Percentiles rank a stretch among this genome's conserved stretches.
Evolutionary conservation across 164 flowering plant genomes (phyloP).

Genomic region (Malania oleifera): DNA sequence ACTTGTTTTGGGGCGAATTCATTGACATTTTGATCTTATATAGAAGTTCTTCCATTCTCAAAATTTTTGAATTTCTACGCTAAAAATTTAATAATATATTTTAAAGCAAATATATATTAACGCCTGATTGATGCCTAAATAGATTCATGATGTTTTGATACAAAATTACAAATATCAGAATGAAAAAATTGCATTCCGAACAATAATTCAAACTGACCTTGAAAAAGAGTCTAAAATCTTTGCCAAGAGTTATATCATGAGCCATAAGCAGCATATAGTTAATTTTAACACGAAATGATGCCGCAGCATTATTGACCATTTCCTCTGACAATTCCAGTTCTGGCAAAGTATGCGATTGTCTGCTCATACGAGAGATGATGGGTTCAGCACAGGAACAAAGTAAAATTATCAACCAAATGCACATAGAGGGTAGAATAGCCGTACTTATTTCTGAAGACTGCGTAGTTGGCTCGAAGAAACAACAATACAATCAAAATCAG

Average conservation of each 20-base stretch:
- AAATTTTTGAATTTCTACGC: too few relatives aligned
- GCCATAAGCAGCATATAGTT: slow-evolving; percentile 81
- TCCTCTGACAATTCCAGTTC: slow-evolving; percentile 89
- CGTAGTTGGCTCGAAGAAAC: slow-evolving; percentile 72
- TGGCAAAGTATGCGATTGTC: slow-evolving; percentile 64
- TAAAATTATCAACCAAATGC: not conserved
- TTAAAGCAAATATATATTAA: not conserved
- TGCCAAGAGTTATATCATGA: slow-evolving; percentile 91
- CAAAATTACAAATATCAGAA: not conserved
- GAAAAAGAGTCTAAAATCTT: slow-evolving; percentile 82
- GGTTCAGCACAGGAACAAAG: not conserved
- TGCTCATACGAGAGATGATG: slow-evolving; percentile 21
- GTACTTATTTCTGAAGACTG: slow-evolving; percentile 57
- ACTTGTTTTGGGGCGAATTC: too few relatives aligned
- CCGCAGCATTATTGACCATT: slow-evolving; percentile 82
- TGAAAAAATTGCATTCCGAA: not conserved
- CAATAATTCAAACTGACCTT: slow-evolving; percentile 43
- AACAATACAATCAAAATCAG: slow-evolving; percentile 58
- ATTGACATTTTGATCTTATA: too few relatives aligned
- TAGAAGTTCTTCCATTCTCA: too few relatives aligned
- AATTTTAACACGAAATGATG: slow-evolving; percentile 82
- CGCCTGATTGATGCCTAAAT: not conserved
- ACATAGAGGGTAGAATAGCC: slow-evolving; percentile 2
- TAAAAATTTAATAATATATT: not conserved
- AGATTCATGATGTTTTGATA: not conserved